A percentile compares a stretch with the other conserved stretches of the same genome.
Conservation (phyloP, 345 rosid genomes). For the Melastoma malabathricum region DNA sequence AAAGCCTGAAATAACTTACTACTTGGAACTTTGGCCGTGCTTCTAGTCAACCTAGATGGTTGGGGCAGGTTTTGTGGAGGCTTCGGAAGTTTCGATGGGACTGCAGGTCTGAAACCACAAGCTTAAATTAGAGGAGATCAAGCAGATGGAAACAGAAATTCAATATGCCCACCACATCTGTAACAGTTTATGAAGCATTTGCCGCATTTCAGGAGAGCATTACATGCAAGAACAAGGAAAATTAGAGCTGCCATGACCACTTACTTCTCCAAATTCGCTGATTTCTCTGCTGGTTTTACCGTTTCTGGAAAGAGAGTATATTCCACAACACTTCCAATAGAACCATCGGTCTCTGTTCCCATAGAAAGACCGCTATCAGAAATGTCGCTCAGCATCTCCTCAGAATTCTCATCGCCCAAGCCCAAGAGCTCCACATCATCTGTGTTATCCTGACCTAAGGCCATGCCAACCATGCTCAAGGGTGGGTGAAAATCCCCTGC, state of each 20-base stretch:
- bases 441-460: constrained; percentile 17
- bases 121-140: neutral
- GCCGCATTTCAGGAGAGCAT: too few relatives aligned
- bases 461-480: constrained; percentile 25
- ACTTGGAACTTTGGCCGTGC: constrained; percentile 37
- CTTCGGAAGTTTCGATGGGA: constrained; percentile 47
- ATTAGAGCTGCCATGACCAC: constrained; percentile 10
- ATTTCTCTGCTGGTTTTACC: constrained; percentile 27
- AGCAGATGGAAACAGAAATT: too few relatives aligned
- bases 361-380: constrained; percentile 84
- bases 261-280: constrained; percentile 46
- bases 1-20: constrained; percentile 20
- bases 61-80: constrained; percentile 29
- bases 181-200: too few relatives aligned
- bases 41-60: constrained; percentile 33
- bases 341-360: constrained; percentile 90
- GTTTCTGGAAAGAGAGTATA: constrained; percentile 65
- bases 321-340: constrained; percentile 55
- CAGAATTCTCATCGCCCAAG: constrained; percentile 59
- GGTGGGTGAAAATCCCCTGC: constrained; percentile 20
- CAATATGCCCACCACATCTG: too few relatives aligned
- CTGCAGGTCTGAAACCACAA: constrained; percentile 6
- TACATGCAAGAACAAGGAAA: neutral
- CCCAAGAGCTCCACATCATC: constrained; percentile 70
- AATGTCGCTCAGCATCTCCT: constrained; percentile 84